Percentiles rank a stretch among this genome's conserved stretches.
Conservation (phyloP, 768 basidiomycete genomes). For the Auriscalpium microsporum region DNA sequence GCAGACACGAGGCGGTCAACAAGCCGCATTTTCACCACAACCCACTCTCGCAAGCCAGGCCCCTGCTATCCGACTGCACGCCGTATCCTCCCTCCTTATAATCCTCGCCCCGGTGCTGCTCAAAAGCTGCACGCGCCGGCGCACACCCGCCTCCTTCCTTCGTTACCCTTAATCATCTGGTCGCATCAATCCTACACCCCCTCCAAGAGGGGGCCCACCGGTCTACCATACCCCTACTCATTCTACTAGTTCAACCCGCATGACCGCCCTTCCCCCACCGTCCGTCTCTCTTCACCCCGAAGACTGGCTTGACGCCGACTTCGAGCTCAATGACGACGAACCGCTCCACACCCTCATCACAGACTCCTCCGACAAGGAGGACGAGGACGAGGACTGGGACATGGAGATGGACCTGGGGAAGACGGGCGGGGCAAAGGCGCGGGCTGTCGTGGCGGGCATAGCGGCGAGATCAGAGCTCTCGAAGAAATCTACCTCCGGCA, state of each 20-base stretch:
- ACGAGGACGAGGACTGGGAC: slow-evolving; percentile 70
- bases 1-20: background rate
- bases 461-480: slow-evolving; percentile 31
- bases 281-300: slow-evolving; percentile 47
- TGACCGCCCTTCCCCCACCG: slow-evolving; percentile 56
- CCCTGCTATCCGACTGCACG: background rate
- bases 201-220: slow-evolving; percentile 12
- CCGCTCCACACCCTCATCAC: slow-evolving; percentile 50
- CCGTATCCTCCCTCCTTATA: background rate
- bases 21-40: background rate
- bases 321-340: slow-evolving; percentile 72
- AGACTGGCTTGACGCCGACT: slow-evolving; percentile 85
- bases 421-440: slow-evolving; percentile 44
- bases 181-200: background rate
- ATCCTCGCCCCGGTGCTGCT: background rate
- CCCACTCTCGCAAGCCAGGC: background rate
- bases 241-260: slow-evolving; percentile 19
- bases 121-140: background rate
- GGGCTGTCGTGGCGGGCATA: slow-evolving; percentile 30
- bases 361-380: slow-evolving; percentile 51
- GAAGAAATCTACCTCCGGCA: slow-evolving; percentile 28
- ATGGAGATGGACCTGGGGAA: slow-evolving; percentile 60
- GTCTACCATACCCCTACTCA: background rate
- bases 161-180: background rate
- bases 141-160: background rate